A percentile compares a stretch with the other conserved stretches of the same genome.
Evolutionary conservation across 2,329 filamentous ascomycete species (phyloP).

Genomic region (Calonectria leucothoes): DNA sequence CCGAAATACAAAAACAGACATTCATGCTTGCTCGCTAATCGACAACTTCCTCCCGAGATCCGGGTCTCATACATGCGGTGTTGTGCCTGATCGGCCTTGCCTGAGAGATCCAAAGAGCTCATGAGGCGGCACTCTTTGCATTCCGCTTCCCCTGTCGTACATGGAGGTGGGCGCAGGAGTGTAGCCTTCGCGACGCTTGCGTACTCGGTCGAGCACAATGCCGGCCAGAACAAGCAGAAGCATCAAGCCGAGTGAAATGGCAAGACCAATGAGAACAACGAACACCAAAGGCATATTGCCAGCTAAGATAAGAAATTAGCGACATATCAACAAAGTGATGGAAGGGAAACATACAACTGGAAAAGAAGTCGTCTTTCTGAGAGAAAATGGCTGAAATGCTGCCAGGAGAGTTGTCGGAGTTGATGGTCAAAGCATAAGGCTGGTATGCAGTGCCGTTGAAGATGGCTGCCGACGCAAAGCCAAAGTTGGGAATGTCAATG

Average conservation of each 20-base stretch:
- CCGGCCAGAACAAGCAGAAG: slow-evolving; percentile 82
- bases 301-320: slow-evolving; percentile 42
- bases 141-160: slow-evolving; percentile 69
- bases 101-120: slow-evolving; percentile 68
- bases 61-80: slow-evolving; percentile 60
- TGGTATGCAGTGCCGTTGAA: slow-evolving; percentile 85
- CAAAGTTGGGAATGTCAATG: slow-evolving; percentile 79
- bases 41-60: slow-evolving; percentile 30
- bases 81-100: slow-evolving; percentile 59
- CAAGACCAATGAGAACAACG: slow-evolving; percentile 83
- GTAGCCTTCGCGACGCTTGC: slow-evolving; percentile 84
- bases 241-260: slow-evolving; percentile 80
- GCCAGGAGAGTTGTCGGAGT: slow-evolving; percentile 71
- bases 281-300: slow-evolving; percentile 77
- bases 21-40: slow-evolving; percentile 45
- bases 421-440: slow-evolving; percentile 85
- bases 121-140: slow-evolving; percentile 70
- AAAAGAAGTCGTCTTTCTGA: slow-evolving; percentile 83
- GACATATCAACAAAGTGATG: neutral
- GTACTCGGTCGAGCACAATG: slow-evolving; percentile 78
- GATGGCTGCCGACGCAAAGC: slow-evolving; percentile 85
- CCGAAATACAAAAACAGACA: slow-evolving; percentile 45
- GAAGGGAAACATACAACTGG: slow-evolving; percentile 63
- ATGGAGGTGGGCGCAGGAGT: slow-evolving; percentile 78
- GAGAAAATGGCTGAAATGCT: slow-evolving; percentile 87